Percentiles rank a stretch among this genome's conserved stretches.
Conservation (phyloP, 163 green algal genomes). For the Trebouxia gelatinosa region DNA sequence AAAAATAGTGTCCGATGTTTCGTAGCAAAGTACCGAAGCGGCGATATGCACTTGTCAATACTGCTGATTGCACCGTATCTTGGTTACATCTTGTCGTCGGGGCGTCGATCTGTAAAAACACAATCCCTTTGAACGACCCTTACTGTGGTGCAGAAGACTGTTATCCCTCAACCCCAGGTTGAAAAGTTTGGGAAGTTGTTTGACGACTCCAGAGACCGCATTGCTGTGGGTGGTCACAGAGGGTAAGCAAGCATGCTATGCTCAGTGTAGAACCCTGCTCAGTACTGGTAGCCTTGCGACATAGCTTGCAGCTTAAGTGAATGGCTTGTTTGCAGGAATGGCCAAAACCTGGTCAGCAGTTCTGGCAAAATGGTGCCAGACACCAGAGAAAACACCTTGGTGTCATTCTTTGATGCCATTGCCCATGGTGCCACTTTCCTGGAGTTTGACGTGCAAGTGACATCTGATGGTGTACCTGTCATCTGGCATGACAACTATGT, state of each 20-base stretch:
- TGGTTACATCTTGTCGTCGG: neutral
- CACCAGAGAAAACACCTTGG: slow-evolving; percentile 81
- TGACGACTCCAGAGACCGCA: neutral
- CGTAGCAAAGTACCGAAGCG: neutral
- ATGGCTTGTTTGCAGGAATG: slow-evolving; percentile 37
- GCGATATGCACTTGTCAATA: neutral
- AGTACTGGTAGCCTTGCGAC: neutral
- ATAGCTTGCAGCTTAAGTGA: too few species aligned
- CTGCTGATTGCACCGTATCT: neutral
- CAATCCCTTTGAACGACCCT: neutral
- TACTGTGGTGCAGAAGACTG: slow-evolving; percentile 4
- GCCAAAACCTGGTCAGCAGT: slow-evolving; percentile 46
- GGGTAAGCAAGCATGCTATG: slow-evolving; percentile 16
- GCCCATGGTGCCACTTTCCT: slow-evolving; percentile 72
- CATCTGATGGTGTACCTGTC: slow-evolving; percentile 72
- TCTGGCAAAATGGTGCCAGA: slow-evolving; percentile 26
- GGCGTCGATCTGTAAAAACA: neutral
- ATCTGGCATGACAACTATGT: slow-evolving; percentile 88
- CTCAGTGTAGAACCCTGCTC: too few species aligned
- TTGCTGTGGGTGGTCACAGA: slow-evolving; percentile 35
- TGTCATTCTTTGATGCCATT: slow-evolving; percentile 64
- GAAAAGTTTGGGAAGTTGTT: slow-evolving; percentile 21
- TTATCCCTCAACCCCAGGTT: neutral
- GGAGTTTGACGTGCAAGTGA: slow-evolving; percentile 91
- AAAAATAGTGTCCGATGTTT: neutral